A percentile compares a stretch with the other conserved stretches of the same genome.
phyloP scores from a whole-genome alignment of 768 basidiomycete species.

The Suillus subluteus region DNA sequence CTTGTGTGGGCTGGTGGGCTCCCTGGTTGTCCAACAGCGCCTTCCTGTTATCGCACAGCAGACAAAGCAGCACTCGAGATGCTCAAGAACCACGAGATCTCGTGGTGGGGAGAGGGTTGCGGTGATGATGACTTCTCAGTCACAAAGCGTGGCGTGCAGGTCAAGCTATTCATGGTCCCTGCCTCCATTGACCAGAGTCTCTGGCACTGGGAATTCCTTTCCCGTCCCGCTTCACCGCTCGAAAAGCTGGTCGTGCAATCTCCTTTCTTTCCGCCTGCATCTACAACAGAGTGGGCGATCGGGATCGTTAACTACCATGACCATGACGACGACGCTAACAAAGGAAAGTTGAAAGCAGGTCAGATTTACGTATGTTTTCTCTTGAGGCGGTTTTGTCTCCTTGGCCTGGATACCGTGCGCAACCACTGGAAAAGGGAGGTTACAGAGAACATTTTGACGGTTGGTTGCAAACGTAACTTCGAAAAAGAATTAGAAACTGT shows the following conservation, averaged over 20 bases:
- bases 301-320: conserved; percentile 11
- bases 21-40: not conserved
- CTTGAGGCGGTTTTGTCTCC: not conserved
- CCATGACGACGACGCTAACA: not conserved
- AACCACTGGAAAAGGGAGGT: conserved; percentile 1
- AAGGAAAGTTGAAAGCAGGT: not conserved
- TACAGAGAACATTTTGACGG: not conserved
- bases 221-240: not conserved
- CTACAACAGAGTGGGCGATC: conserved; percentile 10
- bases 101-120: conserved; percentile 1
- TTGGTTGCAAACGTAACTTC: not conserved
- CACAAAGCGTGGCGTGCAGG: conserved; percentile 12
- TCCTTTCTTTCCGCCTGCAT: not conserved
- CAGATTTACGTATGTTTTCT: conserved; percentile 8
- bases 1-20: conserved; percentile 9
- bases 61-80: not conserved
- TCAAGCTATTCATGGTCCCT: conserved; percentile 8
- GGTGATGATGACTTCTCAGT: conserved; percentile 8
- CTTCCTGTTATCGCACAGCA: not conserved
- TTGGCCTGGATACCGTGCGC: not conserved
- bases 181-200: not conserved
- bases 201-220: conserved; percentile 6
- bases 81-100: not conserved
- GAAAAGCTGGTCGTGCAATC: not conserved
- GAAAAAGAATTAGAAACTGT: not conserved